Percentiles rank a stretch among this genome's conserved stretches.
phyloP scores from a whole-genome alignment of 768 basidiomycete species.

The Kondoa subrosea region DNA sequence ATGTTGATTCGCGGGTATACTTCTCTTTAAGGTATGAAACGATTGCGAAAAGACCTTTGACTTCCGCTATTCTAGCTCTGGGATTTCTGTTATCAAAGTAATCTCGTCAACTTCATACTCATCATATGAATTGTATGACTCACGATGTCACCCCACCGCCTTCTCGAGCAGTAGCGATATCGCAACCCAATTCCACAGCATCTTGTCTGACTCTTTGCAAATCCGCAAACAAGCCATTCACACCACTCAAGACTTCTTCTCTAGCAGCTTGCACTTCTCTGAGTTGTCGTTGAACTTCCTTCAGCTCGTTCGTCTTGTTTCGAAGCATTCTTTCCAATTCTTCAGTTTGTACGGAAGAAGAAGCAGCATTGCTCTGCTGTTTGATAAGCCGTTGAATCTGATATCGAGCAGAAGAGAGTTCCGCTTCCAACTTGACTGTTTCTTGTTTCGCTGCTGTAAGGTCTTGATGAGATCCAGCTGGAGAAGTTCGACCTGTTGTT shows the following conservation, averaged over 20 bases:
- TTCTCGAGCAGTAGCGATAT: conserved; percentile 41
- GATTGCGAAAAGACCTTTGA: conserved; percentile 77
- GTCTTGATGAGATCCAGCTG: conserved; percentile 40
- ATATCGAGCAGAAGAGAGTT: conserved; percentile 3
- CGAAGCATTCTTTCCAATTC: conserved; percentile 8
- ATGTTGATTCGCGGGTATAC: conserved; percentile 63
- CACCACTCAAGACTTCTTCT: conserved; percentile 45
- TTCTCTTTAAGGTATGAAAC: conserved; percentile 83
- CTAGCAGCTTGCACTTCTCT: conserved; percentile 1
- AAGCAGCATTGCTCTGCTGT: neutral
- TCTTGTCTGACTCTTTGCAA: conserved; percentile 56
- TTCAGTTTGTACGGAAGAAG: neutral
- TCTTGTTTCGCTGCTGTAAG: conserved; percentile 49
- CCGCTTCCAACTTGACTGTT: conserved; percentile 31
- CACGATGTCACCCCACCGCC: neutral
- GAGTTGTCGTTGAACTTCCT: conserved; percentile 7
- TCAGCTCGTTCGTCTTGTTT: neutral
- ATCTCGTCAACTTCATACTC: conserved; percentile 43
- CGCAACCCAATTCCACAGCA: conserved; percentile 59
- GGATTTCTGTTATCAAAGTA: conserved; percentile 40
- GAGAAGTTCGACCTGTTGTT: neutral
- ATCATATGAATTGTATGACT: conserved; percentile 32
- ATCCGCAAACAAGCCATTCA: conserved; percentile 55
- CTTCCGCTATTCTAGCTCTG: conserved; percentile 37
- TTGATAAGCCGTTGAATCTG: neutral